Evolutionary conservation across 2,329 filamentous ascomycete genomes (phyloP).

Genomic region (Xylaria sp.): DNA sequence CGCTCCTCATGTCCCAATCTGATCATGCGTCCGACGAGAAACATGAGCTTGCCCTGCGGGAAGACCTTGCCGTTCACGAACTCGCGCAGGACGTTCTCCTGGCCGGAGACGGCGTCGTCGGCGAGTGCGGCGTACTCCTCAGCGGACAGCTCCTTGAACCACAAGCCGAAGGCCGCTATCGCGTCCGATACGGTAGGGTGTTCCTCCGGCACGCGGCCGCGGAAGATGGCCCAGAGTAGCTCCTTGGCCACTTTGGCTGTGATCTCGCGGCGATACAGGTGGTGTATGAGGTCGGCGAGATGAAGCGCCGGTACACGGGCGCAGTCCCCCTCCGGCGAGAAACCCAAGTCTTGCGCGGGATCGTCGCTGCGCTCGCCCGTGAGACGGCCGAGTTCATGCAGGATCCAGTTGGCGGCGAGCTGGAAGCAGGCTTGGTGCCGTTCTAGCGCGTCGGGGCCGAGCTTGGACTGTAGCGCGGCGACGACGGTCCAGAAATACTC

Average conservation of each 20-base stretch:
- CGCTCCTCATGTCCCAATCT: slow-evolving; percentile 63
- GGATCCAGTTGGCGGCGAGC: slow-evolving; percentile 72
- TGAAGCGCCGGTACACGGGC: slow-evolving; percentile 57
- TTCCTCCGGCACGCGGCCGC: slow-evolving; percentile 56
- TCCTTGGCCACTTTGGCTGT: slow-evolving; percentile 69
- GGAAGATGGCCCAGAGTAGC: slow-evolving; percentile 64
- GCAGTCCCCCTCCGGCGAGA: slow-evolving; percentile 61
- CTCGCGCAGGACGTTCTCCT: slow-evolving; percentile 59
- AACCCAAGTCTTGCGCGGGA: slow-evolving; percentile 49
- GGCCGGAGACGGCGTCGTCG: slow-evolving; percentile 56
- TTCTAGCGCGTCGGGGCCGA: slow-evolving; percentile 39
- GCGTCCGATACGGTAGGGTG: slow-evolving; percentile 54
- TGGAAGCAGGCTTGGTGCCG: slow-evolving; percentile 54
- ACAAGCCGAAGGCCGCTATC: slow-evolving; percentile 61
- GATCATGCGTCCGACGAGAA: slow-evolving; percentile 69
- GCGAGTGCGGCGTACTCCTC: slow-evolving; percentile 63
- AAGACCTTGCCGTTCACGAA: slow-evolving; percentile 59
- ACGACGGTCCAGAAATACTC: slow-evolving; percentile 83
- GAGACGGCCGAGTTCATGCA: slow-evolving; percentile 79
- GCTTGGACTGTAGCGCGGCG: slow-evolving; percentile 52
- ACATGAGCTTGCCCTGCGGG: slow-evolving; percentile 70
- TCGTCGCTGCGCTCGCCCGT: slow-evolving; percentile 60
- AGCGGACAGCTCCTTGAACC: slow-evolving; percentile 64
- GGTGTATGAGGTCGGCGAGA: slow-evolving; percentile 63
- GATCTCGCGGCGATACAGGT: slow-evolving; percentile 61